Percentiles rank a stretch among this genome's conserved stretches.
Evolutionary conservation across 345 rosid genomes (phyloP).

Genomic region (Boechera divaricarpa): DNA sequence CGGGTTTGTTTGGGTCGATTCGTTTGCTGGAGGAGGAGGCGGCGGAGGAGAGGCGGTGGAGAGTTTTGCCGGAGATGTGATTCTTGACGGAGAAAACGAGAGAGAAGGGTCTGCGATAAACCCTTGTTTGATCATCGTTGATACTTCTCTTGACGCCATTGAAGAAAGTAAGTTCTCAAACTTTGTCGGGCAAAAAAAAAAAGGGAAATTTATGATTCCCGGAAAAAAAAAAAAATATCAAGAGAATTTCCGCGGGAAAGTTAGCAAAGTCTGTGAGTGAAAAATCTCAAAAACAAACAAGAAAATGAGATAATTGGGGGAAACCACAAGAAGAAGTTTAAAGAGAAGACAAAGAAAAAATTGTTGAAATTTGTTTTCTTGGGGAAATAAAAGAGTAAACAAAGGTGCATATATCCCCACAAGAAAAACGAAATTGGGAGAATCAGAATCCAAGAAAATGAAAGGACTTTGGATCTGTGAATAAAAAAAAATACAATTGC

Average conservation of each 20-base stretch:
- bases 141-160: slow-evolving; percentile 83
- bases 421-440: slow-evolving; percentile 24
- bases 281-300: slow-evolving; percentile 25
- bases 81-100: slow-evolving; percentile 72
- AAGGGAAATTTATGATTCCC: neutral
- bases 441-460: slow-evolving; percentile 55
- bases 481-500: neutral
- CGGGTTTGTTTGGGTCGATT: slow-evolving; percentile 45
- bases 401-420: slow-evolving; percentile 9
- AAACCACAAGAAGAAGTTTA: slow-evolving; percentile 15
- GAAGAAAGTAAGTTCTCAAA: slow-evolving; percentile 24
- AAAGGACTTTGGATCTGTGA: slow-evolving; percentile 51
- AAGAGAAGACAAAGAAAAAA: slow-evolving; percentile 31
- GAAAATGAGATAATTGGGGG: slow-evolving; percentile 8
- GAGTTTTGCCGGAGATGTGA: slow-evolving; percentile 29
- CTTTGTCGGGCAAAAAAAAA: slow-evolving; percentile 21
- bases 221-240: neutral
- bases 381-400: slow-evolving; percentile 30
- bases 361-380: slow-evolving; percentile 37
- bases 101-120: slow-evolving; percentile 71
- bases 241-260: slow-evolving; percentile 38
- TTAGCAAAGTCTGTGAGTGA: neutral
- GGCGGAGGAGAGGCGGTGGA: slow-evolving; percentile 56
- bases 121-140: slow-evolving; percentile 83
- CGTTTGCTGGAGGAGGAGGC: slow-evolving; percentile 39